Evolutionary conservation across 768 basidiomycete genomes (phyloP), one percentile per base, ranked within the genome.

Genomic region (Agaricus subrufescens): DNA sequence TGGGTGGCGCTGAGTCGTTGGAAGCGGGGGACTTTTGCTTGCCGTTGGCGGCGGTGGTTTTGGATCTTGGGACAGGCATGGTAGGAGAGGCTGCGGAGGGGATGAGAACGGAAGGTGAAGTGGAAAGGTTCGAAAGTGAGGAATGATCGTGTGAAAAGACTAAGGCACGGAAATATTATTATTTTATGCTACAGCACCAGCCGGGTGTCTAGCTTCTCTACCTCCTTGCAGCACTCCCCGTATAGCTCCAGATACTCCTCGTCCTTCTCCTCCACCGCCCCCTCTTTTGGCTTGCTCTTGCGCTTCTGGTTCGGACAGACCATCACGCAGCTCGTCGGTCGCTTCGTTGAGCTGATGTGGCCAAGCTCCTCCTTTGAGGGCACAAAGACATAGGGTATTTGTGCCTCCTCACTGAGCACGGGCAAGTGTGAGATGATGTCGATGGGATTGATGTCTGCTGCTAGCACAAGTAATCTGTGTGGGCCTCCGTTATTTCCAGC

Each of bases 401-500:
- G 78, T 9, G 93, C 89, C 69, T 99, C 97, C 75, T 99, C 97
- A 46, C 91, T 88, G 67, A 99, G 77, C 9, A 98, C 77, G 4
- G 97, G 97, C 50, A 99, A 78, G 74, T 98, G 97, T 34, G 95
- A 95, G 65, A 98, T 94, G 62, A 99, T 97, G 74, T 99, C 97
- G 65, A 98, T 89, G 10, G 97, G 97, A 58, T 91, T 96, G 69
- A 98, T 98, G 72, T 98, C 96, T 39, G 89, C 94, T 3, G 97
- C 97, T 57, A 99, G 84, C 56, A 99, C 75, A 30, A 99, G 82
- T 34, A 99, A 75, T 23, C 94, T 95, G 62, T 7, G 38, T 19
- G 48, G 27, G 19, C 19, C 19, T 19, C 3, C 44, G 34, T 30
- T 29, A 27, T 46, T 43, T 54, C 53, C 11, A 19, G 54, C 11